Evolutionary conservation across 805 yeast species (phyloP).

Genomic region (Saccharomycopsis sp.): DNA sequence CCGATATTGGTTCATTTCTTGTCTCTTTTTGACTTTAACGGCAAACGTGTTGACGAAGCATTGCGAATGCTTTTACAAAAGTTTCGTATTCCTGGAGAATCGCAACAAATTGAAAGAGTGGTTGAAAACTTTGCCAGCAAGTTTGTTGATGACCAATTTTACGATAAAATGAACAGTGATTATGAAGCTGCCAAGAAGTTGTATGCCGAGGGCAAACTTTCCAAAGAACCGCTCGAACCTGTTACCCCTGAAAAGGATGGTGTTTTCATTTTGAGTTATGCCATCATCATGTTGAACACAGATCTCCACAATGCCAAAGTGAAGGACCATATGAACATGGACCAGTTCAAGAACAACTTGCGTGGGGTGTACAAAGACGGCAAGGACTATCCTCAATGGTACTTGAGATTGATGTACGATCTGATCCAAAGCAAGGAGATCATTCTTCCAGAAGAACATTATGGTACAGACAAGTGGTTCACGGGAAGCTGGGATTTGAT

Average conservation of each 20-base stretch:
- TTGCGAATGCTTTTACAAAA: conserved; percentile 70
- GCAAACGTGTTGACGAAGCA: conserved; percentile 87
- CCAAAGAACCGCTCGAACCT: conserved; percentile 26
- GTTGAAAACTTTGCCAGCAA: conserved; percentile 79
- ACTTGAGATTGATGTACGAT: conserved; percentile 66
- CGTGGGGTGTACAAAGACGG: conserved; percentile 67
- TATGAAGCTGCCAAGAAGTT: conserved; percentile 20
- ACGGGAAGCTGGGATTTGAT: conserved; percentile 79
- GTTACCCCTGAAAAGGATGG: conserved; percentile 77
- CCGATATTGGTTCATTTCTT: conserved; percentile 58
- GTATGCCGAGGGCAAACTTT: conserved; percentile 7
- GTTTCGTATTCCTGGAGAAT: conserved; percentile 93
- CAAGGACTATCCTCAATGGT: conserved; percentile 79
- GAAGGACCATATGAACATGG: conserved; percentile 82
- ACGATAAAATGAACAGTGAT: conserved; percentile 23
- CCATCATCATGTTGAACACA: conserved; percentile 89
- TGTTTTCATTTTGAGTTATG: conserved; percentile 81
- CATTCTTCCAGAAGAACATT: conserved; percentile 97
- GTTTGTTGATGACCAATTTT: conserved; percentile 57
- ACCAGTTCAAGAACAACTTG: conserved; percentile 69
- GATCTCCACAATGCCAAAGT: conserved; percentile 91
- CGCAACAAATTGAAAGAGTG: conserved; percentile 90
- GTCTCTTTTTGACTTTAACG: conserved; percentile 61
- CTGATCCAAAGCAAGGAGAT: conserved; percentile 82
- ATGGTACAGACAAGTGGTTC: conserved; percentile 85